A percentile compares a stretch with the other conserved stretches of the same genome.
Conservation (phyloP, 441 rosid species). For the Erodium trifolium region DNA sequence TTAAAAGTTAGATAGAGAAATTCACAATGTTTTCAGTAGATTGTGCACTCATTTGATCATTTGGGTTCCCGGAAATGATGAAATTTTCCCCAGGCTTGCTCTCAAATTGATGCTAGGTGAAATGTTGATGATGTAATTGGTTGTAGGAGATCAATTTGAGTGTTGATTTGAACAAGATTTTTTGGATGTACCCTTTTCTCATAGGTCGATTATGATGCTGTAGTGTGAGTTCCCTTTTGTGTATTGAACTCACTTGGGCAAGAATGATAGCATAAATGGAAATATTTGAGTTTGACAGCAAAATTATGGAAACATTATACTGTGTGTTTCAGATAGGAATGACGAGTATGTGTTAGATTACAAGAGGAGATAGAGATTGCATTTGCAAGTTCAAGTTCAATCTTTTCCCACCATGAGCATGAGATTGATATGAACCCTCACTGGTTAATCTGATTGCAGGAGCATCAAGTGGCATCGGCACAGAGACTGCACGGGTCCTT, state of each 20-base stretch:
- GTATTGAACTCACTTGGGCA: too few relatives aligned
- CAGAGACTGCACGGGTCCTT: constrained; percentile 30
- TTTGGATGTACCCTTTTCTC: neutral
- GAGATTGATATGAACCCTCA: neutral
- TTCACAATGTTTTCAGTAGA: neutral
- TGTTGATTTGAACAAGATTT: neutral
- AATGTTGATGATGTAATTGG: too few relatives aligned
- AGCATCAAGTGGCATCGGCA: constrained; percentile 30
- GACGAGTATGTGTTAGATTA: neutral
- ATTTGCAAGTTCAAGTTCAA: neutral
- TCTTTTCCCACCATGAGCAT: neutral
- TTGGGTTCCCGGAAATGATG: constrained; percentile 1
- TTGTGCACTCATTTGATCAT: neutral
- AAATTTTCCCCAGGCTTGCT: neutral
- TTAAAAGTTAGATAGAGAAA: neutral
- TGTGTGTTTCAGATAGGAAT: neutral
- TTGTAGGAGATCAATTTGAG: too few relatives aligned
- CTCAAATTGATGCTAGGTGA: neutral
- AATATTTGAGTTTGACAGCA: neutral
- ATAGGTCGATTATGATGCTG: too few relatives aligned
- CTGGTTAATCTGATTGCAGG: constrained; percentile 17
- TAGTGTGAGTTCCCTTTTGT: too few relatives aligned
- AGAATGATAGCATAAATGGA: too few relatives aligned
- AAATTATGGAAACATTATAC: neutral
- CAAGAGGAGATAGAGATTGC: neutral